These are phyloP conservation scores for Naganishia liquefaciens DNA, from an alignment of 1,284 basidiomycete genomes.

Conservation along the genomic window DNA sequence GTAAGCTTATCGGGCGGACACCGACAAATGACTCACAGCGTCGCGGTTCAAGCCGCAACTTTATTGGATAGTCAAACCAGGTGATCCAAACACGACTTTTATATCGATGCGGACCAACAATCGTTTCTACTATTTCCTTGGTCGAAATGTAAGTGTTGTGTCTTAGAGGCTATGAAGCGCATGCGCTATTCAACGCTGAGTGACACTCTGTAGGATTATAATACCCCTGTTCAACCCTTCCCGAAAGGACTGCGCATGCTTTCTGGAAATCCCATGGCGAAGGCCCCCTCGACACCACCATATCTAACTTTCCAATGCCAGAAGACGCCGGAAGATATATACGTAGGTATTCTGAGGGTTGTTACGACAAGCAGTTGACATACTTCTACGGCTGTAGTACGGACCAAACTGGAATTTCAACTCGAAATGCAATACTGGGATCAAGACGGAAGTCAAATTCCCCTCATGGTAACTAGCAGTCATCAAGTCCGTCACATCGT, in stretches of 20 bases:
- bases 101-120: slow-evolving; percentile 16
- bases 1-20: not conserved
- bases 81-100: slow-evolving; percentile 11
- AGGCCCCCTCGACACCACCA: slow-evolving; percentile 22
- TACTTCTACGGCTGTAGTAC: not conserved
- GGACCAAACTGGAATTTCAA: slow-evolving; percentile 36
- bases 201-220: slow-evolving; percentile 29
- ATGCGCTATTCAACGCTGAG: slow-evolving; percentile 27
- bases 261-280: slow-evolving; percentile 40
- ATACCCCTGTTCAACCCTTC: slow-evolving; percentile 44
- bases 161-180: no score
- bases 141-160: slow-evolving; percentile 32
- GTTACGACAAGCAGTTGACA: no score
- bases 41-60: slow-evolving; percentile 4
- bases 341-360: no score
- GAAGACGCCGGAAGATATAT: not conserved
- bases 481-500: no score
- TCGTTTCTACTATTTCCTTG: slow-evolving; percentile 48
- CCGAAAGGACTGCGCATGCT: slow-evolving; percentile 50
- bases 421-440: slow-evolving; percentile 42
- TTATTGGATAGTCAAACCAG: slow-evolving; percentile 29
- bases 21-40: not conserved
- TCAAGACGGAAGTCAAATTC: slow-evolving; percentile 41
- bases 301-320: slow-evolving; percentile 6
- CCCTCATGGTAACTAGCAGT: slow-evolving; percentile 34